Base-by-base conservation (phyloP, 495 filamentous ascomycete genomes). In the Evernia prunastri region DNA sequence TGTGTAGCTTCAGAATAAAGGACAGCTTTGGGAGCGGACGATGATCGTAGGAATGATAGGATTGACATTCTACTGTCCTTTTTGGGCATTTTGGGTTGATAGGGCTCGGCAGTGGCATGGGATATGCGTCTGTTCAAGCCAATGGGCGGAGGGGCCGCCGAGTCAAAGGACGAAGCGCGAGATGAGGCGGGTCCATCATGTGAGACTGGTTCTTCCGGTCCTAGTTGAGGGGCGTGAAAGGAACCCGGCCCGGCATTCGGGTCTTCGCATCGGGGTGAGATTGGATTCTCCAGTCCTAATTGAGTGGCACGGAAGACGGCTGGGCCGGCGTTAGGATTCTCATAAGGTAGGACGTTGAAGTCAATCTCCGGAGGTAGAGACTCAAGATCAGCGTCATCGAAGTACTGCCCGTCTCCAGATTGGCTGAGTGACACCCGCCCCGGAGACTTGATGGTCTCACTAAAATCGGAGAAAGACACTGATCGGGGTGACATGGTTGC, bases 101-200 rank as follows among this genome's bases (percentile, higher is more conserved):
- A 27, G 8, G 35, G n/a, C 13, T 66, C 59, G 3, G n/a, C 31
- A 37, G 13, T 29, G n/a, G 45, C 43, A 37, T 56, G 47, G 47
- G 36, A 37, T 17, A 35, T 31, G 40, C 56, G 39, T 53, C 51
- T 40, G 43, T 39, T 40, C 37, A 58, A 45, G 29, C 63, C 36
- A 17, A 68, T 68, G 13, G 66, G 66, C 42, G 66, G 66, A 35
- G 66, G 66, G 9, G 58, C 63, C n/a, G 63, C 66, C 17, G 66
- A 68, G 27, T 68, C 66, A 31, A 65, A 68, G 27, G 63, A 65
- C 43, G 65, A 67, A 25, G 59, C 42, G 1, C 64, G 64, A 23
- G 65, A 63, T 8, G 39, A 47, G 27, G 2, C 29, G 7, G 29
- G 7, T 54, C 27, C 20, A 4, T 33, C 17, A 11, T n/a, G 13